Evolutionary conservation across 495 filamentous ascomycete genomes (phyloP).

Genomic region (Letharia columbiana): DNA sequence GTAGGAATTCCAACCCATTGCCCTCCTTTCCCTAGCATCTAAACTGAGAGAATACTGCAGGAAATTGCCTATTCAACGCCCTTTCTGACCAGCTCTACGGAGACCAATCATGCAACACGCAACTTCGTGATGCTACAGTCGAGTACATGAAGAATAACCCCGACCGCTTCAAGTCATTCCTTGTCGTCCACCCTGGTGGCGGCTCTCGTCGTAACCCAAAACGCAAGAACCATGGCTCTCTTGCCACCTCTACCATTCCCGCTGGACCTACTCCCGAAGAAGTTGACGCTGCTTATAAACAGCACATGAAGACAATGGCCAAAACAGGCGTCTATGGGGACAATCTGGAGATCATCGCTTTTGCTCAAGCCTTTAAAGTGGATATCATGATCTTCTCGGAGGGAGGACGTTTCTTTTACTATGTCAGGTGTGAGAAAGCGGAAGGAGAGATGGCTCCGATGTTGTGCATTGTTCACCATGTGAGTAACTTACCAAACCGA

Average conservation of each 20-base stretch:
- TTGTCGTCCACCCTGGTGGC: constrained; percentile 48
- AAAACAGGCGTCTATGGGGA: constrained; percentile 59
- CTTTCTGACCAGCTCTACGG: constrained; percentile 69
- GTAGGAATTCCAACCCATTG: constrained; percentile 25
- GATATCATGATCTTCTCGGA: constrained; percentile 58
- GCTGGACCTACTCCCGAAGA: constrained; percentile 45
- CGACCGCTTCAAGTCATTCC: constrained; percentile 59
- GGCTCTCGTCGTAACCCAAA: constrained; percentile 56
- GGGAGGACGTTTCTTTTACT: constrained; percentile 36
- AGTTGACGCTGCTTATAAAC: constrained; percentile 54
- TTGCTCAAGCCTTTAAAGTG: constrained; percentile 51
- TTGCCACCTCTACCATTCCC: constrained; percentile 29
- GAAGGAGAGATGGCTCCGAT: constrained; percentile 29
- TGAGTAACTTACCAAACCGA: constrained; percentile 34
- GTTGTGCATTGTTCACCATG: constrained; percentile 64
- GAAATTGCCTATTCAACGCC: constrained; percentile 72
- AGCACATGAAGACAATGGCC: constrained; percentile 52
- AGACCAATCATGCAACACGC: constrained; percentile 46
- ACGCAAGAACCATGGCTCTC: constrained; percentile 46
- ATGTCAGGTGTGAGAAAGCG: constrained; percentile 36
- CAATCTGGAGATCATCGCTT: constrained; percentile 64
- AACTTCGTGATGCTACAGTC: constrained; percentile 54
- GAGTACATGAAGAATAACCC: constrained; percentile 53
- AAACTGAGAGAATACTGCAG: constrained; percentile 31
- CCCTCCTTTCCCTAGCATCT: neutral